These are phyloP conservation scores for Xylaria telfairii DNA, from an alignment of 495 filamentous ascomycete species.

Conservation along the genomic window DNA sequence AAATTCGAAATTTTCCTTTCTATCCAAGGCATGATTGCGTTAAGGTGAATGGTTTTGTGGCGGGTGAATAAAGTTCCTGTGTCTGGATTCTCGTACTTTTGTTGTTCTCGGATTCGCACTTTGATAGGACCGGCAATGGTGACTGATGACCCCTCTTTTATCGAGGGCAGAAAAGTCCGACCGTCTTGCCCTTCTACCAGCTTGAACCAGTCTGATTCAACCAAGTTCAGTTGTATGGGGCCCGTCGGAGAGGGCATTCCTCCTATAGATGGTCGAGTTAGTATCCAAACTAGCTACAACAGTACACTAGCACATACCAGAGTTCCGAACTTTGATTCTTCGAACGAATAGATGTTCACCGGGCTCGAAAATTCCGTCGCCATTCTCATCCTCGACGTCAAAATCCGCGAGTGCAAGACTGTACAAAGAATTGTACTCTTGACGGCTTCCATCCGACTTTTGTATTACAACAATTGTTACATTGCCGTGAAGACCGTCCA, in stretches of 20 bases:
- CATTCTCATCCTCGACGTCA: slow-evolving; percentile 52
- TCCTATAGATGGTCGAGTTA: slow-evolving; percentile 21
- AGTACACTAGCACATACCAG: slow-evolving; percentile 32
- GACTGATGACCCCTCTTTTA: slow-evolving; percentile 23
- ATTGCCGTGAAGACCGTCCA: slow-evolving; percentile 15
- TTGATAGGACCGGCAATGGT: slow-evolving; percentile 27
- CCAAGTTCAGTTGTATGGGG: slow-evolving; percentile 18
- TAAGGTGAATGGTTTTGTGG: slow-evolving; percentile 21
- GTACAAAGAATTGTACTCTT: slow-evolving; percentile 43
- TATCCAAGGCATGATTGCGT: slow-evolving; percentile 25
- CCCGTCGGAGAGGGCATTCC: slow-evolving; percentile 31
- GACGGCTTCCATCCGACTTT: slow-evolving; percentile 27
- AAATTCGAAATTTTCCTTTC: slow-evolving; percentile 27
- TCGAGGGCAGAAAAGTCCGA: slow-evolving; percentile 19
- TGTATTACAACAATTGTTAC: slow-evolving; percentile 27
- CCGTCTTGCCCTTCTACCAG: slow-evolving; percentile 22
- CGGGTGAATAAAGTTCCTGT: slow-evolving; percentile 11
- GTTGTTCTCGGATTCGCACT: slow-evolving; percentile 22
- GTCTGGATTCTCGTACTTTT: slow-evolving; percentile 20
- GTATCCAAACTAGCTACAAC: neutral
- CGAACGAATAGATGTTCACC: slow-evolving; percentile 50
- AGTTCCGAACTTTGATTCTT: slow-evolving; percentile 49
- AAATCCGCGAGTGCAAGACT: slow-evolving; percentile 45
- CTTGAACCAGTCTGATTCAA: slow-evolving; percentile 21
- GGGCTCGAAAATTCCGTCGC: slow-evolving; percentile 54